Evolutionary conservation across 768 basidiomycete genomes (phyloP), one percentile per base, ranked within the genome.

Genomic region (Boletus pseudo-olivaceus): DNA sequence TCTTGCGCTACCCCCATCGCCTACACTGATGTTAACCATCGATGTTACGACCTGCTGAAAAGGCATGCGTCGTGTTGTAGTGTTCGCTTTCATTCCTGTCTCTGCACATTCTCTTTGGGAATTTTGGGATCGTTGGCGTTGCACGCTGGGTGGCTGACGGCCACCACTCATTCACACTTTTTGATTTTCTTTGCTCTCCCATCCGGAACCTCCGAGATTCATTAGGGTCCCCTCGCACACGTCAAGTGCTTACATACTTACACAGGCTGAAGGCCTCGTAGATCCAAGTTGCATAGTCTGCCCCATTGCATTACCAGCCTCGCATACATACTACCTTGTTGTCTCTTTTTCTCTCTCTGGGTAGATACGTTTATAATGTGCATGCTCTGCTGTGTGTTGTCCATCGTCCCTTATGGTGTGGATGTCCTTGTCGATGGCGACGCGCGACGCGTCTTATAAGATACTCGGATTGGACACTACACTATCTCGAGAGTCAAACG

Each of bases 221-320:
- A 37, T 49, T 50, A 46, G 59, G 53, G 47, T 59, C 54, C 54
- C 26, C 29, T 46, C n/a, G 41, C 55, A 61, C 45, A 57, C 47
- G 34, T 61, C 56, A 54, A 39, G 53, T 55, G 55, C 61, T 63
- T 33, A 56, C 61, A 60, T 67, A 71, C 62, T 71, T 48, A 69
- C 68, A 61, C 49, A 39, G 69, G 69, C 69, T 72, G 43, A 71
- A 72, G 69, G 69, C 69, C 67, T 60, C 53, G 49, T 68, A 68
- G 64, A 69, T 56, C 42, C 61, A 56, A 55, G 38, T 53, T 56
- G 48, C 60, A 67, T 62, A 48, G 54, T 57, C 32, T 38, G 44
- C 19, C 43, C 45, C 58, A 43, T 48, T 60, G 53, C 55, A 57
- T 61, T 58, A 67, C 56, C 61, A 55, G 49, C 39, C 49, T 54